These are phyloP conservation scores for Paspalum notatum DNA, from an alignment of 176 grass and related monocot species.

Conservation along the genomic window DNA sequence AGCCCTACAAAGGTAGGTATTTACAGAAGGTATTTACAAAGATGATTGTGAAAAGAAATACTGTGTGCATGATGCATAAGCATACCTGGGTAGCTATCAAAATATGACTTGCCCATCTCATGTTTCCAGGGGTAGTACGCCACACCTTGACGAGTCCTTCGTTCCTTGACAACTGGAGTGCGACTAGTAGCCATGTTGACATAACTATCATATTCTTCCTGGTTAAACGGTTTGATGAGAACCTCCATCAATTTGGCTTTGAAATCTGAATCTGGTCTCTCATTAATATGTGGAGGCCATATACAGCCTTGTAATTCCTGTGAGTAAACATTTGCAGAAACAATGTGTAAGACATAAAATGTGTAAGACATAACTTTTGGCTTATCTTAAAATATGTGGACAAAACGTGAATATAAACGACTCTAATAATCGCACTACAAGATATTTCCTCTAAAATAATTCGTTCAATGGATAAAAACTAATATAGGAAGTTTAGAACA, in stretches of 20 bases:
- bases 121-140: conserved; percentile 30
- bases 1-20: conserved; percentile 27
- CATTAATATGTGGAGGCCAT: conserved; percentile 56
- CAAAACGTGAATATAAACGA: neutral
- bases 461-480: neutral
- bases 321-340: conserved; percentile 31
- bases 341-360: conserved; percentile 3
- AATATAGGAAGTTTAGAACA: neutral
- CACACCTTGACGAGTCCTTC: conserved; percentile 44
- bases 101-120: conserved; percentile 59
- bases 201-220: conserved; percentile 59
- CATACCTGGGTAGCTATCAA: conserved; percentile 72
- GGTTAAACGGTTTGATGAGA: conserved; percentile 57
- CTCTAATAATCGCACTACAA: neutral
- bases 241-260: conserved; percentile 53
- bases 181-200: conserved; percentile 29
- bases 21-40: conserved; percentile 21
- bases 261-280: conserved; percentile 61
- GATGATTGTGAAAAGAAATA: neutral
- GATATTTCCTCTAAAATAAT: neutral
- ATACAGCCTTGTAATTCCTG: conserved; percentile 40
- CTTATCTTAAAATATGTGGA: neutral
- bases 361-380: neutral
- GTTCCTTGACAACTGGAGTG: conserved; percentile 37
- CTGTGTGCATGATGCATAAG: conserved; percentile 3